Base-by-base conservation (phyloP, 192 early-diverging fungal species). In the Backusella liffmaniae region DNA sequence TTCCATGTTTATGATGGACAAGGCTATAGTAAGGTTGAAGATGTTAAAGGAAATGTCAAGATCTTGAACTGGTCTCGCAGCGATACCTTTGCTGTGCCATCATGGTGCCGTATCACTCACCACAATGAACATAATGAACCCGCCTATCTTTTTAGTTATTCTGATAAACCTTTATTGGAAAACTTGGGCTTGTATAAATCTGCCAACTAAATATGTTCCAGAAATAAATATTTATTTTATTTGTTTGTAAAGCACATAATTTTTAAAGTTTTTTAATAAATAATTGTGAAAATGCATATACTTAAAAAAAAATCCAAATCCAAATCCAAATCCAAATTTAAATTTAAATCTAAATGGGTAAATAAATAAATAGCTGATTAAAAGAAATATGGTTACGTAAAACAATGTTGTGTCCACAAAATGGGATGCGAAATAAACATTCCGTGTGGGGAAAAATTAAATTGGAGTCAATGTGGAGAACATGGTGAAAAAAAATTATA, bases 101-200 rank as follows among this genome's bases (percentile, higher is more conserved):
- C 69, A 15, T 70, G 69, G 69, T 26, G 23, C 13, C 35, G 26
- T 26, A 42, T 70, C 13, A 42, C 41, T 13, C 69, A 70, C 41
- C 41, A 70, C 5, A 42, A 42, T 42, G 35, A 70, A 39, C 16
- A 42, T 42, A 44, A 23, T 26, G 69, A 70, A 44, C 7, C 35
- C 26, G 69, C 69, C 21, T 70, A 70, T 70, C 37, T 70, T 3
- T 70, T 70, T 70, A 70, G 69, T 42, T 70, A 42, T 29, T 70
- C 69, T 46, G 69, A 70, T 44, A 70, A 70, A 42, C 69, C 69
- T 26, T 70, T 70, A 21, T 70, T 70, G 37, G 69, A 70, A 23
- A 70, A 70, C 37, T 41, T 70, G 41, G 69, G 69, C 18, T 42
- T 70, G 23, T 70, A 70, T 13, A 62, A 62, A 62, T 62, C 23